Base-by-base conservation (phyloP, 148 eudicot genomes). In the Limonium bicolor region DNA sequence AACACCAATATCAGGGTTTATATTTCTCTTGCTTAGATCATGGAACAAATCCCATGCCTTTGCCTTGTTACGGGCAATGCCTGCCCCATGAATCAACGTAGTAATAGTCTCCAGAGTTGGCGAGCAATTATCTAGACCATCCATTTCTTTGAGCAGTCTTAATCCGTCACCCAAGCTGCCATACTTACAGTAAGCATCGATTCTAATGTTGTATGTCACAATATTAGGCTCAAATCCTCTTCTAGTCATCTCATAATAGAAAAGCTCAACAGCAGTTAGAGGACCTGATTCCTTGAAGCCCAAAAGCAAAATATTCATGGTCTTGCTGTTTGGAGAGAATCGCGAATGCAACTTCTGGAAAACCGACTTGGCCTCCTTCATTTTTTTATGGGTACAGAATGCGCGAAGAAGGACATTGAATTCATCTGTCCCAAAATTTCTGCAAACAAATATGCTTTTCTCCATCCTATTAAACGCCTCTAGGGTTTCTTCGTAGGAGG, bases 71-170 rank as follows among this genome's bases (percentile, higher is more conserved):
- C 71, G 76, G 50, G 73, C 78, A 58, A 88, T 48, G 46, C 96
- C 96, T 30, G 96, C 94, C 16, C 94, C 94, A 23, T 83, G 96
- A 58, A 88, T 77, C 62, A 88, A 58, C 21, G 86, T 88, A 13
- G 96, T 77, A 18, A 82, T 63, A 23, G 80, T 87, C 62, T 79
- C 70, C 50, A 88, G 36, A 8, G 86, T 64, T 3, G 86, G 86
- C 17, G 33, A 50, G 59, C 59, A 69, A 38, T 66, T 68, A n/a
- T n/a, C n/a, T n/a, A 1, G 34, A 27, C 31, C 16, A 58, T 83
- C 84, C 96, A 88, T 88, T 32, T 80, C 94, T 41, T 72, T 67
- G 36, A 74, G 51, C 42, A 88, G 78, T 56, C 92, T 67, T 51
- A 79, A 36, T 44, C 74, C 94, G 48, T 83, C 94, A 39, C 62